These are phyloP conservation scores for Glycine soja DNA, from an alignment of 306 rosid genomes.

Conservation along the genomic window DNA sequence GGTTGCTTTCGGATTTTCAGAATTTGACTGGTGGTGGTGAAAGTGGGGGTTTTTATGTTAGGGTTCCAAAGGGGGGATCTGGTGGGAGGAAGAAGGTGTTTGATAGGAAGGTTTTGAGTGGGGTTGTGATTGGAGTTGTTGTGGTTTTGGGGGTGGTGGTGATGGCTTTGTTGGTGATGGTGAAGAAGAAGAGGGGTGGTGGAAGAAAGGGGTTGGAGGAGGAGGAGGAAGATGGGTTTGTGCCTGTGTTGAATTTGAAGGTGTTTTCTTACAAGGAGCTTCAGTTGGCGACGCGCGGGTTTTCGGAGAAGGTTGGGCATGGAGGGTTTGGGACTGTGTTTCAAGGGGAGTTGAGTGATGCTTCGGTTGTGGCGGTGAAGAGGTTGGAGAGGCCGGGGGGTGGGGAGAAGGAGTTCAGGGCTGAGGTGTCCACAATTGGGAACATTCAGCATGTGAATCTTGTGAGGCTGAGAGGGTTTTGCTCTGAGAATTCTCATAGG, in stretches of 20 bases:
- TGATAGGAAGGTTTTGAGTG: slow-evolving; percentile 53
- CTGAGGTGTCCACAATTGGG: slow-evolving; percentile 86
- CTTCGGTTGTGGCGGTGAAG: slow-evolving; percentile 73
- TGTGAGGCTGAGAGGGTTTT: slow-evolving; percentile 81
- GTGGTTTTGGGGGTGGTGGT: slow-evolving; percentile 52
- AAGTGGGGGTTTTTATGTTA: slow-evolving; percentile 50
- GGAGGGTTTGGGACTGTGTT: slow-evolving; percentile 93
- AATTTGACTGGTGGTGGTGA: slow-evolving; percentile 52
- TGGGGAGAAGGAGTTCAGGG: slow-evolving; percentile 88
- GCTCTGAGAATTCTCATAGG: slow-evolving; percentile 80
- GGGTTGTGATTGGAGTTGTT: slow-evolving; percentile 53
- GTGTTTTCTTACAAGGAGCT: slow-evolving; percentile 82
- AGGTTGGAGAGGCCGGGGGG: slow-evolving; percentile 86
- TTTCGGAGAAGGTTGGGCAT: slow-evolving; percentile 80
- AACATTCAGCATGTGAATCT: slow-evolving; percentile 89
- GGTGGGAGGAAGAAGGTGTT: slow-evolving; percentile 16
- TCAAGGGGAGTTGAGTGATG: slow-evolving; percentile 71
- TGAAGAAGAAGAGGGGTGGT: slow-evolving; percentile 37
- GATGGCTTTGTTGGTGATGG: slow-evolving; percentile 51
- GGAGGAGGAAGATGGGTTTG: slow-evolving; percentile 39
- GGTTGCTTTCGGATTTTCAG: slow-evolving; percentile 60
- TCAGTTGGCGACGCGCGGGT: slow-evolving; percentile 67
- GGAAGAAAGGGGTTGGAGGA: slow-evolving; percentile 51
- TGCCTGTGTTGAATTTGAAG: slow-evolving; percentile 59
- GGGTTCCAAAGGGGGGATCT: slow-evolving; percentile 45